phyloP scores from a whole-genome alignment of 2,329 filamentous ascomycete species.

The Calonectria honghensis region DNA sequence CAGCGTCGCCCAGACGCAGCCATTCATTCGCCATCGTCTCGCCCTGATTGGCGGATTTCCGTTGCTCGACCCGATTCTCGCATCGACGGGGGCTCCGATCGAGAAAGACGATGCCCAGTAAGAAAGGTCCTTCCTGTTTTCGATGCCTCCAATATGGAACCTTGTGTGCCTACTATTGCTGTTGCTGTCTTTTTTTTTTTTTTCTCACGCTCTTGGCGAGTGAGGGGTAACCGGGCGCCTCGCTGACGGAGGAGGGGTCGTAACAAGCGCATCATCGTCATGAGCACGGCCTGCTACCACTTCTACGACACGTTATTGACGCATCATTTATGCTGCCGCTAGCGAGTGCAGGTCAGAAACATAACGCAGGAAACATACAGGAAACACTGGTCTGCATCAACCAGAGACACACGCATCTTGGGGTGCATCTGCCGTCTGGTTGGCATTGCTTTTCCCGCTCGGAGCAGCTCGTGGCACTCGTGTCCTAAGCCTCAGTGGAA shows the following conservation, averaged over 20 bases:
- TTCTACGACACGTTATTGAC: slow-evolving; percentile 8
- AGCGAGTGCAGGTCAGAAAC: slow-evolving; percentile 42
- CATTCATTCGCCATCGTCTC: slow-evolving; percentile 27
- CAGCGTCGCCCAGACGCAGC: slow-evolving; percentile 59
- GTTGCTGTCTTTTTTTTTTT: neutral
- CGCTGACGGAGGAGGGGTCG: neutral
- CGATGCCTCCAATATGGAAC: slow-evolving; percentile 23
- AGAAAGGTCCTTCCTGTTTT: slow-evolving; percentile 30
- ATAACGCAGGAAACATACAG: slow-evolving; percentile 44
- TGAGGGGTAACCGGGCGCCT: neutral
- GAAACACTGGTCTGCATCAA: slow-evolving; percentile 46
- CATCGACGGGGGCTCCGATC: slow-evolving; percentile 7
- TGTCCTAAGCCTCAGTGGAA: slow-evolving; percentile 27
- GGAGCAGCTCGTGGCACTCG: slow-evolving; percentile 28
- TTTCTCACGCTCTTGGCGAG: slow-evolving; percentile 3
- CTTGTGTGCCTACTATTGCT: slow-evolving; percentile 14
- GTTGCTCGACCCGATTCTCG: slow-evolving; percentile 20
- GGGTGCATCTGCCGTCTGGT: slow-evolving; percentile 34
- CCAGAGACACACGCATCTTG: slow-evolving; percentile 34
- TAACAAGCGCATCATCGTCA: neutral
- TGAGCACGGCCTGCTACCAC: neutral
- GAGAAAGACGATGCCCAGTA: slow-evolving; percentile 20
- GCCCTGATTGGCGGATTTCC: slow-evolving; percentile 40
- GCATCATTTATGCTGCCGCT: slow-evolving; percentile 10
- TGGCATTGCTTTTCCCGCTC: slow-evolving; percentile 40